These are phyloP conservation scores for Saccharum officinarum DNA, from an alignment of 176 grass and related monocot genomes.

Conservation along the genomic window DNA sequence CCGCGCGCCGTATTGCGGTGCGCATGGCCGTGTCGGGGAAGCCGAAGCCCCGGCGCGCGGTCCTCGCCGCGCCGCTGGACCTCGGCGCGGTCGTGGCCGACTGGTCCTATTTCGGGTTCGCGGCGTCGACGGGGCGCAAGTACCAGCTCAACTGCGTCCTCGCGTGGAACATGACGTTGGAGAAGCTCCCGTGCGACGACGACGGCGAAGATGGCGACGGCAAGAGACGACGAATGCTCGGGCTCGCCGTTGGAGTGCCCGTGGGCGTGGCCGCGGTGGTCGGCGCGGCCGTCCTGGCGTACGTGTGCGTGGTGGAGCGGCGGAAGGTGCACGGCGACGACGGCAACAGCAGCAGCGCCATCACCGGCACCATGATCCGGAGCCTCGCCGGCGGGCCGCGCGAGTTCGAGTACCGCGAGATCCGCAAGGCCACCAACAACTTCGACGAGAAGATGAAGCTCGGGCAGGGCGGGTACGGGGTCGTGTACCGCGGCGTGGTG, in stretches of 20 bases:
- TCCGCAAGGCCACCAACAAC: constrained; percentile 77
- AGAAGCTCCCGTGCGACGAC: constrained; percentile 42
- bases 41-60: constrained; percentile 26
- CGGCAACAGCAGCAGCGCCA: constrained; percentile 31
- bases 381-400: constrained; percentile 74
- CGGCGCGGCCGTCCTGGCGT: constrained; percentile 17
- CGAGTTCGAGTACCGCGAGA: constrained; percentile 80
- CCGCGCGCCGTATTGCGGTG: constrained; percentile 38
- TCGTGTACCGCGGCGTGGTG: constrained; percentile 72
- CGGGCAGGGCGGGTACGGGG: constrained; percentile 83
- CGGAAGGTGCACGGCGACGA: constrained; percentile 30
- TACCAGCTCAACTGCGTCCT: constrained; percentile 97
- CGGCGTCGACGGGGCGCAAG: constrained; percentile 57
- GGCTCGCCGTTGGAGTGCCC: constrained; percentile 44
- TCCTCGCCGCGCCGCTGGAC: constrained; percentile 58
- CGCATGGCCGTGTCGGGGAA: constrained; percentile 37
- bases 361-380: constrained; percentile 53
- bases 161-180: constrained; percentile 80
- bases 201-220: not conserved
- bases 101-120: constrained; percentile 75
- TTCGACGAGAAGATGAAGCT: constrained; percentile 91
- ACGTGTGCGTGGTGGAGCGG: constrained; percentile 35
- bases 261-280: not conserved
- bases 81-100: constrained; percentile 34
- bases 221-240: not conserved